Base-by-base conservation (phyloP, 202 grass and related monocot genomes). In the Miscanthus sacchariflorus region DNA sequence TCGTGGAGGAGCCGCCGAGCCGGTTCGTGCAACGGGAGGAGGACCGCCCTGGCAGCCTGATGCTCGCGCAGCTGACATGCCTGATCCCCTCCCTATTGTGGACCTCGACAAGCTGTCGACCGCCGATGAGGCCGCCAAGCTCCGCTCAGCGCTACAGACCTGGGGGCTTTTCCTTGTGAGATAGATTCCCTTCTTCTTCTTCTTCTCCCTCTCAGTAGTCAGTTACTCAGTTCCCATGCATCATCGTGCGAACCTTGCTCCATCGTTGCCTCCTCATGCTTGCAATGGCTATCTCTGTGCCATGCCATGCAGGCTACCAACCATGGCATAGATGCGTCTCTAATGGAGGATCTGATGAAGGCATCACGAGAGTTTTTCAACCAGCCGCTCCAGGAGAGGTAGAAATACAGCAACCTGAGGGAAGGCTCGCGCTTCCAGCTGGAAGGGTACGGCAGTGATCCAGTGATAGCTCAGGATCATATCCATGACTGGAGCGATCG, bases 381-480 rank as follows among this genome's bases (percentile, higher is more conserved):
- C n/a, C 84, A 81, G 10, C 91, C 88, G 18, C 14, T 72, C 1
- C 61, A 93, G 15, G 88, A 76, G 83, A 90, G 87, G 24, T 38
- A 68, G 13, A 93, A 81, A 33, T 93, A 52, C 58, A 80, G 56
- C 19, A 87, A 81, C 78, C 2, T 90, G 21, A 78, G 66, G 46
- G 69, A 72, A 4, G 88, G 88, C 10, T 90, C 90, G 81, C 48
- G 54, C 21, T 79, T 76, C 59, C 52, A 78, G 77, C 21, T 81
- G 5, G 84, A 90, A 93, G 91, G 91, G 7, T 93, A 93, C 27
- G 88, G 87, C 2, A 87, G 72, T 44, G 84, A 90, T 73, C 14
- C 5, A 15, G 63, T 85, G 73, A 33, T 9, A 15, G 36, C 8
- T 1, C 27, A 93, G 14, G 84, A 88, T 52, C 88, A 90, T 36